Percentiles rank a stretch among this genome's conserved stretches.
Evolutionary conservation across 495 filamentous ascomycete genomes (phyloP).

Genomic region (Ascobolus immersus): DNA sequence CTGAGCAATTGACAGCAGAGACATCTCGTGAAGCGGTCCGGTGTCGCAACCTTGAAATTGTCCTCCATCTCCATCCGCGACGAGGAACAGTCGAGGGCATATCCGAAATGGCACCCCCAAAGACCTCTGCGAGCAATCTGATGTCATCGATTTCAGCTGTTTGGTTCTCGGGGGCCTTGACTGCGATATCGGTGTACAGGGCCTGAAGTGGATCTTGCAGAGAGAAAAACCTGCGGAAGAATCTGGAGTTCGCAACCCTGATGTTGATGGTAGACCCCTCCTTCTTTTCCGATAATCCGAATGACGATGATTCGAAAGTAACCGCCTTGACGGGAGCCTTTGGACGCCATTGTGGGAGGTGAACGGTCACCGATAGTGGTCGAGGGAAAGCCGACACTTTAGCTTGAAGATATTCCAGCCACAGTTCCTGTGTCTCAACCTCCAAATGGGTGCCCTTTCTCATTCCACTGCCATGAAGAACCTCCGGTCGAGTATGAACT

Average conservation of each 20-base stretch:
- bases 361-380: slow-evolving; percentile 10
- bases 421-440: slow-evolving; percentile 13
- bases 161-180: slow-evolving; percentile 7
- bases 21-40: slow-evolving; percentile 11
- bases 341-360: slow-evolving; percentile 12
- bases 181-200: slow-evolving; percentile 13
- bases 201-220: slow-evolving; percentile 14
- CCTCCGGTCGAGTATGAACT: slow-evolving; percentile 14
- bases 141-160: slow-evolving; percentile 11
- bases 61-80: slow-evolving; percentile 9
- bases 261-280: too few species aligned
- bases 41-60: slow-evolving; percentile 7
- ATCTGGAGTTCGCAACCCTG: slow-evolving; percentile 11
- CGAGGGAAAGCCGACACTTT: slow-evolving; percentile 9
- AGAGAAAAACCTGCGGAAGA: slow-evolving; percentile 14
- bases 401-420: slow-evolving; percentile 10
- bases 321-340: slow-evolving; percentile 8
- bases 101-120: slow-evolving; percentile 1
- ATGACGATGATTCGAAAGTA: slow-evolving; percentile 8
- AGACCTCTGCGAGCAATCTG: slow-evolving; percentile 5
- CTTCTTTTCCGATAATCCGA: not conserved
- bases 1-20: slow-evolving; percentile 2
- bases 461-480: slow-evolving; percentile 9
- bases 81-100: not conserved
- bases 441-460: slow-evolving; percentile 13